A percentile compares a stretch with the other conserved stretches of the same genome.
These are phyloP conservation scores for Saposhnikovia divaricata DNA, from an alignment of 129 eudicot genomes.

Conservation along the genomic window DNA sequence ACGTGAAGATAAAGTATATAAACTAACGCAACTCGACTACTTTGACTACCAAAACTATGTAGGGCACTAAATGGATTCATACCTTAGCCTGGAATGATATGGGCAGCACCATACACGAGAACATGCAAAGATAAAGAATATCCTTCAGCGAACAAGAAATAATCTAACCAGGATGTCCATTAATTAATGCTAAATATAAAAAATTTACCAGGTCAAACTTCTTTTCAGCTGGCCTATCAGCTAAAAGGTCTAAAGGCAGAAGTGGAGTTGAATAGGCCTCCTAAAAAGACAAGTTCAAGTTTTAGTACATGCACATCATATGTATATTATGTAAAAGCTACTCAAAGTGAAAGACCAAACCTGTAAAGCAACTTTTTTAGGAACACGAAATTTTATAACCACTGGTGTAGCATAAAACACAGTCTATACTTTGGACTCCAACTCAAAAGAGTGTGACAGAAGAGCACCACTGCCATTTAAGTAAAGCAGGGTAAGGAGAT, in stretches of 20 bases:
- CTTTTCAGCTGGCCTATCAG: conserved; percentile 58
- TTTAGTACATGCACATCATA: not conserved
- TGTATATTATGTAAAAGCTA: not conserved
- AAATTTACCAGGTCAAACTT: conserved; percentile 53
- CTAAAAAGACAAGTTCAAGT: conserved; percentile 23
- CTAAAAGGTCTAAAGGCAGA: conserved; percentile 64
- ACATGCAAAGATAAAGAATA: conserved; percentile 32
- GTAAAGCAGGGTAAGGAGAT: conserved; percentile 13
- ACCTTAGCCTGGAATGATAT: conserved; percentile 61
- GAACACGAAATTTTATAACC: conserved; percentile 65
- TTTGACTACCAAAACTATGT: conserved; percentile 1
- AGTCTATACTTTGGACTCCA: conserved; percentile 58
- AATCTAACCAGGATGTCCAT: conserved; percentile 1
- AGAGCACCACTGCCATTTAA: conserved; percentile 47
- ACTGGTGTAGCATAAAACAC: conserved; percentile 68
- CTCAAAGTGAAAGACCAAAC: conserved; percentile 25
- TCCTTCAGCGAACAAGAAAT: conserved; percentile 15
- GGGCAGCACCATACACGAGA: conserved; percentile 21
- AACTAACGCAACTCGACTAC: not conserved
- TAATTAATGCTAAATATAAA: not conserved
- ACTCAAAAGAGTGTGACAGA: conserved; percentile 72
- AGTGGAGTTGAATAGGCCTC: conserved; percentile 81
- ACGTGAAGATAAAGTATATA: too few species aligned
- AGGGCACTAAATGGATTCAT: conserved; percentile 5
- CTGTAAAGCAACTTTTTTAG: conserved; percentile 74